Evolutionary conservation across 768 basidiomycete species (phyloP), one percentile per base, ranked within the genome.

Genomic region (Lentinula sp.): DNA sequence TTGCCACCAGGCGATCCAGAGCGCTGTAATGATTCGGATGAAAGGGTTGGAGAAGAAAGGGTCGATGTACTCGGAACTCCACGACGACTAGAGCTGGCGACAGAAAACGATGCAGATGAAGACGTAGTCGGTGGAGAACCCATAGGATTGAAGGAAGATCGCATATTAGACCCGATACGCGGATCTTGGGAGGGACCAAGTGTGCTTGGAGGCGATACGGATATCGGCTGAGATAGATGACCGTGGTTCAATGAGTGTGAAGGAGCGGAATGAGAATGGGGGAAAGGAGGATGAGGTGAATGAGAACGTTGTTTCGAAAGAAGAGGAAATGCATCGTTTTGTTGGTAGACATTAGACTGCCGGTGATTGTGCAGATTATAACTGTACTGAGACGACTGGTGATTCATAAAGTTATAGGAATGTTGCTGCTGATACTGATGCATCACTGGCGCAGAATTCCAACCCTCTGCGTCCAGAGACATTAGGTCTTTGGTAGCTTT

Each of bases 401-500:
- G 66, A 36, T 62, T 61, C 28, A 65, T 66, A 32, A 69, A 69
- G 33, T 66, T 64, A 46, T 66, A 63, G 23, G 65, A 43, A 7
- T 56, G 55, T 23, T 63, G 66, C 39, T 67, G 65, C 54, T 65
- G 61, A 2, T 65, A 62, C 1, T 50, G 37, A 1, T 61, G 64
- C 63, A 61, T 65, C 64, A 62, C 69, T 62, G 60, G 62, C 59
- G 48, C 69, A 54, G 68, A 66, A 32, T 67, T 68, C 78, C 75
- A 85, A 6, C 68, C 72, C 13, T 72, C 77, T 32, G 76, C 65
- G 61, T 88, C 88, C 32, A 91, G 77, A 4, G 88, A 78, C 85
- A 93, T 91, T 48, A 93, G 82, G 71, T 92, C 89, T 71, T 89
- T 91, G 0, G 91, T 93, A 0, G 90, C 90, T 72, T 87, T 88